Percentiles rank a stretch among this genome's conserved stretches.
These are phyloP conservation scores for Filosporella fistucella DNA, from an alignment of 495 filamentous ascomycete genomes.

Conservation along the genomic window DNA sequence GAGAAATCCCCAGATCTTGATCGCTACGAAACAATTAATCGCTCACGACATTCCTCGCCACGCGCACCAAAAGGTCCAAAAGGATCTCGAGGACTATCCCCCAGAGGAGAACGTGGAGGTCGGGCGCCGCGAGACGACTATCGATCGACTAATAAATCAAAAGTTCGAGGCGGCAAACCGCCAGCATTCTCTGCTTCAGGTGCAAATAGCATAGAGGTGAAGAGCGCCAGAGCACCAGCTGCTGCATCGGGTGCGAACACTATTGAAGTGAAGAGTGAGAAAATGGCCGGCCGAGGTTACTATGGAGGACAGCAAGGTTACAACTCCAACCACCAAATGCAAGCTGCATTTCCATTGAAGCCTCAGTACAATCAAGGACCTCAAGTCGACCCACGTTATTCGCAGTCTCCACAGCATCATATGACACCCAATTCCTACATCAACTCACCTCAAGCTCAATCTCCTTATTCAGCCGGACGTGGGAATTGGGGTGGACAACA, in stretches of 20 bases:
- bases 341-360: constrained; percentile 29
- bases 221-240: constrained; percentile 3
- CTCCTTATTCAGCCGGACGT: constrained; percentile 54
- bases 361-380: constrained; percentile 25
- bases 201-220: constrained; percentile 22
- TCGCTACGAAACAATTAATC: constrained; percentile 21
- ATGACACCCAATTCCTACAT: constrained; percentile 34
- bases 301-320: constrained; percentile 32
- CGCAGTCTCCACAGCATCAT: constrained; percentile 53
- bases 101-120: constrained; percentile 10
- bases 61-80: constrained; percentile 11
- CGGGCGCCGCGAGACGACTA: constrained; percentile 17
- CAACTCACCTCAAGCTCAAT: constrained; percentile 62
- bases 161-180: constrained; percentile 1
- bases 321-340: constrained; percentile 29
- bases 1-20: constrained; percentile 19
- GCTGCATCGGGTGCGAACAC: constrained; percentile 26
- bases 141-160: constrained; percentile 9
- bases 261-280: constrained; percentile 30
- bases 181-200: constrained; percentile 14
- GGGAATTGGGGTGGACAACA: constrained; percentile 51
- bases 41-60: constrained; percentile 22
- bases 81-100: constrained; percentile 13
- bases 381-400: constrained; percentile 40
- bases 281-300: constrained; percentile 31